phyloP scores from a whole-genome alignment of 768 basidiomycete genomes.

The Sporobolomyces phaffii region DNA sequence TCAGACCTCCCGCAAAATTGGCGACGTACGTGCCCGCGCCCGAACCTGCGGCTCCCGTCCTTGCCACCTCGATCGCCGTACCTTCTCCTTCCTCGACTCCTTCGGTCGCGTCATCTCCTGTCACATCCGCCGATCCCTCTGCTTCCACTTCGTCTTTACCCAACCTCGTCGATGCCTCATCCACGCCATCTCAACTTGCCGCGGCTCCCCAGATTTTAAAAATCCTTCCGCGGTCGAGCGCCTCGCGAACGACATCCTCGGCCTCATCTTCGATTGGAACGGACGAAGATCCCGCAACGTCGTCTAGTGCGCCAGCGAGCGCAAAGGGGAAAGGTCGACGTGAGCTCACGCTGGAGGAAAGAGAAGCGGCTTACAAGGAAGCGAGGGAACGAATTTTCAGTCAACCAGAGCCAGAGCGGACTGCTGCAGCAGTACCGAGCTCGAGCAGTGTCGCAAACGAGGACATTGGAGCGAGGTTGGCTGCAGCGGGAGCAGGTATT shows the following conservation, averaged over 20 bases:
- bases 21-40: conserved; percentile 6
- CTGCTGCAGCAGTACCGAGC: neutral
- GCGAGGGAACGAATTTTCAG: conserved; percentile 41
- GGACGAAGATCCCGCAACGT: conserved; percentile 25
- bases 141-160: neutral
- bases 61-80: neutral
- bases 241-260: conserved; percentile 17
- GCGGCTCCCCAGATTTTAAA: conserved; percentile 21
- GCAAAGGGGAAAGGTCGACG: conserved; percentile 1
- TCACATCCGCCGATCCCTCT: neutral
- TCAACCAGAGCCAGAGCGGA: conserved; percentile 12
- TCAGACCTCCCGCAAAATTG: conserved; percentile 21
- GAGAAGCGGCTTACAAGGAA: conserved; percentile 42
- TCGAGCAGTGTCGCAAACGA: conserved; percentile 2
- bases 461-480: neutral
- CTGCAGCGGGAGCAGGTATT: conserved; percentile 12
- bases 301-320: neutral
- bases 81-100: neutral
- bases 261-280: conserved; percentile 19
- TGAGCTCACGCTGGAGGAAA: conserved; percentile 38
- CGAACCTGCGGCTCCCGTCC: neutral
- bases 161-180: neutral
- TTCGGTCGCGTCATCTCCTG: conserved; percentile 9
- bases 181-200: neutral
- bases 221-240: conserved; percentile 29